Evolutionary conservation across 176 grass and related monocot species (phyloP).

Genomic region (Poa annua): DNA sequence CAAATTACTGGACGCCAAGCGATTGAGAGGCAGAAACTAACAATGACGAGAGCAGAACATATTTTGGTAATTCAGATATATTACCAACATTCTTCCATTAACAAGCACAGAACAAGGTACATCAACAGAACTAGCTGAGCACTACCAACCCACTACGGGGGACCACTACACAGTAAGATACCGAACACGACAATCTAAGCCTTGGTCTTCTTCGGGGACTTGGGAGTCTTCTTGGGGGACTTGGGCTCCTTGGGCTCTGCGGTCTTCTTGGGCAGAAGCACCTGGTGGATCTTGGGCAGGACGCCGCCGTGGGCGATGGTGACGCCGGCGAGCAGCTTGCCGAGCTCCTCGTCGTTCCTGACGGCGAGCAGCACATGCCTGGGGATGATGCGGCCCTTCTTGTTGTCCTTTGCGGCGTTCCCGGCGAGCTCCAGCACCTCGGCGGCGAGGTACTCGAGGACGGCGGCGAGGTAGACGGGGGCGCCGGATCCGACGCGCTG

Average conservation of each 20-base stretch:
- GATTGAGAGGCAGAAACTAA: no score
- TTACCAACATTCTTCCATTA: neutral
- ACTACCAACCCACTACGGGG: neutral
- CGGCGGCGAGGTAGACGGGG: conserved; percentile 74
- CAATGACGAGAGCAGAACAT: neutral
- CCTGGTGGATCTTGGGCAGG: conserved; percentile 63
- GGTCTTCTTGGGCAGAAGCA: conserved; percentile 65
- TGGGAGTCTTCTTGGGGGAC: conserved; percentile 50
- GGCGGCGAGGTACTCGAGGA: conserved; percentile 79
- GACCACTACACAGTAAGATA: conserved; percentile 5
- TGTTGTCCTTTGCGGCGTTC: conserved; percentile 68
- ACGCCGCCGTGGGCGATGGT: conserved; percentile 66
- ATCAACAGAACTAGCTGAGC: neutral
- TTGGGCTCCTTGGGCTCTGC: conserved; percentile 32
- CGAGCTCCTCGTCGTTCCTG: conserved; percentile 71
- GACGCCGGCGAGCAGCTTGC: conserved; percentile 55
- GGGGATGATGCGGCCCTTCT: conserved; percentile 66
- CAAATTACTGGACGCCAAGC: no score
- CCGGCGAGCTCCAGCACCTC: conserved; percentile 77
- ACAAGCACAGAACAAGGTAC: neutral
- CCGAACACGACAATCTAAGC: neutral
- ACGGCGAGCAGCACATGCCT: conserved; percentile 62
- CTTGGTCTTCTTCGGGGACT: conserved; percentile 60
- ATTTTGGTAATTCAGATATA: neutral
- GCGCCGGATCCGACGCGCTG: conserved; percentile 67